Base-by-base conservation (phyloP, 441 rosid species). In the Breynia disticha region DNA sequence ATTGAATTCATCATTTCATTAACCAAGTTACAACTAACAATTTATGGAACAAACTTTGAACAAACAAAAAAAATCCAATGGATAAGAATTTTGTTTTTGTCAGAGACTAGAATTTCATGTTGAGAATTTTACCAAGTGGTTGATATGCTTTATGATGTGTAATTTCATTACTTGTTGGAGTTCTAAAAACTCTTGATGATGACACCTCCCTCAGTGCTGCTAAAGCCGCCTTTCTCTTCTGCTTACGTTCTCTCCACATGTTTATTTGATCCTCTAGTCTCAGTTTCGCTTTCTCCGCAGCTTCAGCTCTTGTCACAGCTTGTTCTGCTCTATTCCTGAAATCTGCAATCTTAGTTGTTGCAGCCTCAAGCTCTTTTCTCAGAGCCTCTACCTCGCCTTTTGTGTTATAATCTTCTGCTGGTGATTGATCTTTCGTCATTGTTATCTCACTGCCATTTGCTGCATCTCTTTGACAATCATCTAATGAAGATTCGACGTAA, bases 291-390 rank as follows among this genome's bases (percentile, higher is more conserved):
- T 10, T 72, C 75, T 83, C 86, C 0, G 84, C 81, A 1, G 73
- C 60, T 43, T 80, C 79, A 0, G 82, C 90, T 17, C 86, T 68
- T 5, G 78, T 64, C 9, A 41, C 63, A 0, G 82, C 84, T 65
- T 80, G 81, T 52, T 76, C 80, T 15, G 76, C 64, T 21, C 82
- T 51, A 5, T 63, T 78, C 72, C 84, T 71, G 52, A 80, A 55
- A 59, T 80, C 77, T 5, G 59, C 62, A 5, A 69, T 63, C 63
- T 70, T 83, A 4, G 41, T 19, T 11, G 4, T 60, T 39, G 78
- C 73, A 14, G 1, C 60, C 53, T 67, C 76, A 42, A 80, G 16
- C 57, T 78, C 79, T 45, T 57, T 71, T 71, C 63, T 76, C 68
- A 72, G 37, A 7, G 0, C 28, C 46, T 69, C 70, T 55, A 44